Percentiles rank a stretch among this genome's conserved stretches.
Conservation (phyloP, 371 early-diverging fungal species). For the Mucor mucedo region DNA sequence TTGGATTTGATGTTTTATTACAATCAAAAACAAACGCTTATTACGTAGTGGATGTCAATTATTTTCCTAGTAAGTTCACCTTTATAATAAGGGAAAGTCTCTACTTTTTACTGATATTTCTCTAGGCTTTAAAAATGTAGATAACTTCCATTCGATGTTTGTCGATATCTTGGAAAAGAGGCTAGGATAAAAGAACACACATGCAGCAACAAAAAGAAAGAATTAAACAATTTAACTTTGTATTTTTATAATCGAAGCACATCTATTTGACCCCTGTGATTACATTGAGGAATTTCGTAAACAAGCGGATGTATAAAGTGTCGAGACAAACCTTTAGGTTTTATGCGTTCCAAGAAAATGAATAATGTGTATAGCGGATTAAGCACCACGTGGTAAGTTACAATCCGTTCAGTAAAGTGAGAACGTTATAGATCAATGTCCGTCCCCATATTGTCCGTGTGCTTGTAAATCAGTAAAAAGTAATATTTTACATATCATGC, state of each 20-base stretch:
- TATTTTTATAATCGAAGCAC: background rate
- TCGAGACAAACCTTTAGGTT: too few species aligned
- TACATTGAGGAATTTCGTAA: background rate
- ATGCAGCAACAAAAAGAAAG: background rate
- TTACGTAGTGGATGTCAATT: constrained; percentile 55
- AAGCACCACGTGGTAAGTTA: too few species aligned
- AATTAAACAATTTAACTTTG: background rate
- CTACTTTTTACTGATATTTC: background rate
- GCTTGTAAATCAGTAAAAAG: too few species aligned
- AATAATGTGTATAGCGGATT: too few species aligned
- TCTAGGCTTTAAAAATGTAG: constrained; percentile 31
- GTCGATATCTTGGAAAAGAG: constrained; percentile 27
- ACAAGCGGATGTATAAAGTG: too few species aligned
- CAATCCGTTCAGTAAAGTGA: too few species aligned
- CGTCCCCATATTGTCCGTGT: too few species aligned
- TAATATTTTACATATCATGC: too few species aligned
- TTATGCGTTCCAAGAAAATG: too few species aligned
- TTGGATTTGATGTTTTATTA: constrained; percentile 56
- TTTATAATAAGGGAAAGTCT: background rate
- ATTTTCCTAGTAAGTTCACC: constrained; percentile 49
- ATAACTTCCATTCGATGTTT: constrained; percentile 35
- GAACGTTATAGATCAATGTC: too few species aligned
- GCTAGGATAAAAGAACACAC: constrained; percentile 3
- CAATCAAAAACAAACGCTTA: constrained; percentile 35
- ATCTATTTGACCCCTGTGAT: background rate